These are phyloP conservation scores for Neurospora sp. DNA, from an alignment of 495 filamentous ascomycete genomes.

Conservation along the genomic window DNA sequence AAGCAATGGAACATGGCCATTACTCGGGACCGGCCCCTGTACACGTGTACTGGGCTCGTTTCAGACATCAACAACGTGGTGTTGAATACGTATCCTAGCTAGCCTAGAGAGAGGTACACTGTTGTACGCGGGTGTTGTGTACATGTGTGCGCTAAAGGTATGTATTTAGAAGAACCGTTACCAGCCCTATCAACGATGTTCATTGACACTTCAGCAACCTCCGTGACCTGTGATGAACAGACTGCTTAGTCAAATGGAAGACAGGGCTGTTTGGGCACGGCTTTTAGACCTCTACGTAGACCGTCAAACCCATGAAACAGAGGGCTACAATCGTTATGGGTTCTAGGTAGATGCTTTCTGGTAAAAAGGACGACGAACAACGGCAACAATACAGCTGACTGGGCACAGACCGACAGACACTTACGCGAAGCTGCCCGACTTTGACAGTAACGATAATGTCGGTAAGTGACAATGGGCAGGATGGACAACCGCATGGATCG, in stretches of 20 bases:
- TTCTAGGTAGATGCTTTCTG: neutral
- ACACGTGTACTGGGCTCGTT: neutral
- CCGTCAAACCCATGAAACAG: neutral
- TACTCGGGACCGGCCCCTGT: neutral
- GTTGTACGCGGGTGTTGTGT: neutral
- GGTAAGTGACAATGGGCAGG: neutral
- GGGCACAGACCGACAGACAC: neutral
- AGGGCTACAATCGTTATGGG: neutral
- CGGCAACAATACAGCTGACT: neutral
- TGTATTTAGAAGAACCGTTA: neutral
- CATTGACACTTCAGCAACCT: neutral
- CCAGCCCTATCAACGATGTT: neutral
- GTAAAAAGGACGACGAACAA: neutral
- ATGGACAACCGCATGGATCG: neutral
- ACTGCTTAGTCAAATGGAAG: neutral
- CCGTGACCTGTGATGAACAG: neutral
- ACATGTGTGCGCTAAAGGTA: neutral
- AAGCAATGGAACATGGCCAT: neutral
- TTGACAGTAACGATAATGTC: neutral
- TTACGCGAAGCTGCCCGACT: neutral
- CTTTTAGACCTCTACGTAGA: neutral
- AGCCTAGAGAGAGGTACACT: neutral
- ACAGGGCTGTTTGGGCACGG: neutral
- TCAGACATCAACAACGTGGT: neutral
- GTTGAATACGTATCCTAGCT: neutral